Base-by-base conservation (phyloP, 1,284 basidiomycete genomes). In the Moesziomyces sp. region DNA sequence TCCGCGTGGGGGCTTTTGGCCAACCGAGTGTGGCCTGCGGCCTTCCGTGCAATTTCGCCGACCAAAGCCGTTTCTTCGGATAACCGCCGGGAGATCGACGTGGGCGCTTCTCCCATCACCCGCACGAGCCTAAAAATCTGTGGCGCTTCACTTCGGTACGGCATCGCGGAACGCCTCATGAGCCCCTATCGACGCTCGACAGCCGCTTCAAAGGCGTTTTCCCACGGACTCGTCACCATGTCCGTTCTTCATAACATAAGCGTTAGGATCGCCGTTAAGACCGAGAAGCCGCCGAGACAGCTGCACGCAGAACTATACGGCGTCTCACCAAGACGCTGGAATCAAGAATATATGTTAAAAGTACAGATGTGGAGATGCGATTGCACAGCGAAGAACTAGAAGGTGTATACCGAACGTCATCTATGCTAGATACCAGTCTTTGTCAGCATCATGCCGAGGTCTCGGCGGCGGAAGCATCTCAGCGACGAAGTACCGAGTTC, bases 401-500 rank as follows among this genome's bases (percentile, higher is more conserved):
- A 13, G 30, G 9, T 33, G 30, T 33, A 33, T 33, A 33, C 30
- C 11, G 30, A 11, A 13, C 13, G 30, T 6, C 16, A 40, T 40
- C 38, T 40, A 40, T 40, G 30, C 30, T 13, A 11, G 13, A 13
- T 3, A 13, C 30, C 30, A 1, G 9, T 10, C 10, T 13, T 33
- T 3, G 30, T 10, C 30, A 33, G 30, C 30, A 13, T 10, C 30
- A 33, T 3, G 30, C 30, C 30, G 30, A 10, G 30, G 7, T 33
- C 30, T 33, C 30, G 13, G 30, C 30, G 30, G 30, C 11, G 10
- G 46, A 23, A 26, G 14, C 24, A 46, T 42, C 42, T 53, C 30
- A 35, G 49, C 55, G n/a, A 40, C 26, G 23, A 46, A 46, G 47
- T 7, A 30, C 26, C 9, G 26, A 45, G 26, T 38, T 51, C 42